Evolutionary conservation across 176 grass and related monocot genomes (phyloP).

Genomic region (Oryza nivara): DNA sequence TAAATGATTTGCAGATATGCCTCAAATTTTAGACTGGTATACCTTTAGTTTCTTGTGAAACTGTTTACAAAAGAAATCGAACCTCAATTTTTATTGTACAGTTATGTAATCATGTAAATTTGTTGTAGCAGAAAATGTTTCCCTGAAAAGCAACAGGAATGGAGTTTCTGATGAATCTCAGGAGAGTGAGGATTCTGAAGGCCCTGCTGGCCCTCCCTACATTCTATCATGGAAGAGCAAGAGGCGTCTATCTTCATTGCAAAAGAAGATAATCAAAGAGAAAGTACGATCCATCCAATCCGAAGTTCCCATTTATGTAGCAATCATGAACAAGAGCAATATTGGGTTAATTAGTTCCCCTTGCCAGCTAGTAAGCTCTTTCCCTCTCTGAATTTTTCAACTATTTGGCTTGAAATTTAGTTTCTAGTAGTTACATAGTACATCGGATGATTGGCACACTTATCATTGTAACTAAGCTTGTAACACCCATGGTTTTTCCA

Average conservation of each 20-base stretch:
- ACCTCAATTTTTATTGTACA: background rate
- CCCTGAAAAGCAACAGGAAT: background rate
- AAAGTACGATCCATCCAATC: constrained; percentile 31
- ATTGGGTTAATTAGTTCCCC: background rate
- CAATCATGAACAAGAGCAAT: constrained; percentile 9
- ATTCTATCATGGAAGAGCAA: constrained; percentile 4
- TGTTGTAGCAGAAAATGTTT: constrained; percentile 10
- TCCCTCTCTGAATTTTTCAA: background rate
- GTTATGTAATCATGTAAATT: background rate
- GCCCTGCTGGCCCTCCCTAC: background rate
- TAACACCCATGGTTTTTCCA: background rate
- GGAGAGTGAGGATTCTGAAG: background rate
- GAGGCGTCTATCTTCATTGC: constrained; percentile 15
- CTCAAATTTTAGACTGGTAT: background rate
- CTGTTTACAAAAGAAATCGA: background rate
- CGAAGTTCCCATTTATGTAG: constrained; percentile 30
- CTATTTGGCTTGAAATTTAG: background rate
- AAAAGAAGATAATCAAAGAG: constrained; percentile 39
- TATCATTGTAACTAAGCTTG: background rate
- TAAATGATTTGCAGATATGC: constrained; percentile 7
- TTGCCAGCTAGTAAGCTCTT: background rate
- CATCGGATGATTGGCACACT: background rate
- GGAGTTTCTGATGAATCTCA: background rate
- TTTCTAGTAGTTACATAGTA: background rate
- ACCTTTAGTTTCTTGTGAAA: background rate